These are phyloP conservation scores for Metarhizium rileyi DNA, from an alignment of 2,329 filamentous ascomycete species.

Conservation along the genomic window DNA sequence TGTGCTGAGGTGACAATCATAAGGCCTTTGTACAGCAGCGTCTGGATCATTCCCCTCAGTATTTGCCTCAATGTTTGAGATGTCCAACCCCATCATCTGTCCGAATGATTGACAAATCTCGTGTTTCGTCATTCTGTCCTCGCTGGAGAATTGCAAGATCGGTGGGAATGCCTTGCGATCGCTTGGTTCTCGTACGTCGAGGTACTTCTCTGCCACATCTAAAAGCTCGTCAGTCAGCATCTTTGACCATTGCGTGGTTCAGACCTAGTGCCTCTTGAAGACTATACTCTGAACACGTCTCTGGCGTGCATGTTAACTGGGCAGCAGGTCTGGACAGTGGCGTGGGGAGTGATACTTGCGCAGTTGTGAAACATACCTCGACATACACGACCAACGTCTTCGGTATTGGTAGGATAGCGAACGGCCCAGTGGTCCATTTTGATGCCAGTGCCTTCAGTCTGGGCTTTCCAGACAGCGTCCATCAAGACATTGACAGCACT, in stretches of 20 bases:
- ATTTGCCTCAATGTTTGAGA: conserved; percentile 59
- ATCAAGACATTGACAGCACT: conserved; percentile 78
- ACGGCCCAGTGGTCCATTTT: conserved; percentile 82
- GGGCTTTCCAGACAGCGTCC: conserved; percentile 64
- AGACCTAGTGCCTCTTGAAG: not conserved
- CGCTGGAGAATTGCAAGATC: conserved; percentile 76
- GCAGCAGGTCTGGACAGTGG: not conserved
- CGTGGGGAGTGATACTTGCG: not conserved
- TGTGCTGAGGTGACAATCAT: conserved; percentile 81
- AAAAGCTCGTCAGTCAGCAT: not conserved
- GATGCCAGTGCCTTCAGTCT: conserved; percentile 50
- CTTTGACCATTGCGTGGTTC: not conserved
- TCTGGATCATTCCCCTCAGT: conserved; percentile 63
- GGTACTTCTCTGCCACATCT: conserved; percentile 66
- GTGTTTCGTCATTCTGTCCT: conserved; percentile 82
- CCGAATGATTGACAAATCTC: conserved; percentile 73
- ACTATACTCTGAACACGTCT: not conserved
- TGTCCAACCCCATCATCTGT: conserved; percentile 66
- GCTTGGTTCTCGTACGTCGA: conserved; percentile 33
- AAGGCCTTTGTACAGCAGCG: conserved; percentile 67
- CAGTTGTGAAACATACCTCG: conserved; percentile 37
- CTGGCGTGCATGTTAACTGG: not conserved
- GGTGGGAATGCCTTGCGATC: conserved; percentile 48
- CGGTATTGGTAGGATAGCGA: conserved; percentile 80
- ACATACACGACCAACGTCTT: conserved; percentile 74